phyloP scores from a whole-genome alignment of 148 eudicot genomes.

The Talinum fruticosum region DNA sequence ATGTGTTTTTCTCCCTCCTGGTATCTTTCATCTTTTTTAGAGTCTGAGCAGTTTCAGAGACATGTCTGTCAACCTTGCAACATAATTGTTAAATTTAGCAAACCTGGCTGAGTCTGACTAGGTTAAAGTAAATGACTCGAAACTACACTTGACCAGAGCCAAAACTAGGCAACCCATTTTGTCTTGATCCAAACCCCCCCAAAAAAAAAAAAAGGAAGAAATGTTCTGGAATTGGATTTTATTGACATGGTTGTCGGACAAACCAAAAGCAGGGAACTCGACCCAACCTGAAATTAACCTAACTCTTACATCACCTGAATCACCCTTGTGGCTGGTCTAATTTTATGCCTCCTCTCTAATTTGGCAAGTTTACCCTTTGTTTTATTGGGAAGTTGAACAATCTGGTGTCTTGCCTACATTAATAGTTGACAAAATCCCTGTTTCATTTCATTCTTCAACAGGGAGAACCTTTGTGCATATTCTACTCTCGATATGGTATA shows the following conservation, averaged over 20 bases:
- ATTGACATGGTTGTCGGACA: no score
- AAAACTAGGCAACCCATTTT: not conserved
- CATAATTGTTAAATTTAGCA: not conserved
- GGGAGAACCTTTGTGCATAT: conserved; percentile 93
- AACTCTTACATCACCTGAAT: no score
- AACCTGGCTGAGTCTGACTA: not conserved
- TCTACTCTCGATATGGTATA: conserved; percentile 88
- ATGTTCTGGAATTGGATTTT: no score
- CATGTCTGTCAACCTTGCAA: not conserved
- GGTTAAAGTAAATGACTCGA: not conserved
- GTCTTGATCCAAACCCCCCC: not conserved
- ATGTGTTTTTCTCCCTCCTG: no score
- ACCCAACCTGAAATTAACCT: not conserved
- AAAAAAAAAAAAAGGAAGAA: no score
- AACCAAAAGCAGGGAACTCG: no score
- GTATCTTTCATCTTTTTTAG: no score
- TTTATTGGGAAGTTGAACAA: not conserved
- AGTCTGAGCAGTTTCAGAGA: not conserved
- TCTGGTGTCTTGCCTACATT: not conserved
- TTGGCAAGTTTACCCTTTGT: not conserved
- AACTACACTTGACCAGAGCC: not conserved
- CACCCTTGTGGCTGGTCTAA: not conserved
- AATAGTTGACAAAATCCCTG: not conserved
- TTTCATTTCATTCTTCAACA: conserved; percentile 23
- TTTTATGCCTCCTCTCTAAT: no score